A percentile compares a stretch with the other conserved stretches of the same genome.
phyloP scores from a whole-genome alignment of 78 protist genomes.

The Emiliania huxleyi region DNA sequence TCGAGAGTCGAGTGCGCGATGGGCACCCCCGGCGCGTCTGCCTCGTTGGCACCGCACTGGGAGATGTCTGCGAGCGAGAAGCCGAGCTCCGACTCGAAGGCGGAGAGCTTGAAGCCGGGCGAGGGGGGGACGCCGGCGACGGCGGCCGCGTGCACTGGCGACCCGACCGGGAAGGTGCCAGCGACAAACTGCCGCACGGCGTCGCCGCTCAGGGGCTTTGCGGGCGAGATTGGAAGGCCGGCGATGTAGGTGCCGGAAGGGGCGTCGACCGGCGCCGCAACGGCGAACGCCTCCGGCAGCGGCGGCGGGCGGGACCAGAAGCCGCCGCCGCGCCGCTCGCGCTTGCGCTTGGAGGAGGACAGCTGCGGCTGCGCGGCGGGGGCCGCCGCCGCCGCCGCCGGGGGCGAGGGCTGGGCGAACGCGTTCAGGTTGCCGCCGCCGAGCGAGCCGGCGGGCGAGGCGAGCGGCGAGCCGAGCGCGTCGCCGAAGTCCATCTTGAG shows the following conservation, averaged over 20 bases:
- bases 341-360: too few relatives aligned
- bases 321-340: background rate
- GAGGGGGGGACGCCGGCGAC: background rate
- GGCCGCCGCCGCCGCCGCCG: too few relatives aligned
- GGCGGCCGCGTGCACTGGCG: background rate
- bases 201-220: too few relatives aligned
- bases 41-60: background rate
- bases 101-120: background rate
- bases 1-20: background rate
- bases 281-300: background rate
- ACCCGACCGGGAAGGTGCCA: background rate
- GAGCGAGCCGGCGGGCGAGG: background rate
- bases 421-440: background rate
- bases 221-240: background rate
- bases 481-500: background rate
- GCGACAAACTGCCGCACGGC: background rate
- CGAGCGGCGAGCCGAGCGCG: background rate
- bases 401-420: background rate
- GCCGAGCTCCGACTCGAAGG: background rate
- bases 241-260: background rate
- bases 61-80: background rate
- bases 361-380: too few relatives aligned
- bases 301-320: background rate
- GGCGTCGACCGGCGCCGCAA: background rate
- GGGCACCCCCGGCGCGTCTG: background rate